Evolutionary conservation across 1,284 basidiomycete species (phyloP).

Genomic region (Trametes versicolor): DNA sequence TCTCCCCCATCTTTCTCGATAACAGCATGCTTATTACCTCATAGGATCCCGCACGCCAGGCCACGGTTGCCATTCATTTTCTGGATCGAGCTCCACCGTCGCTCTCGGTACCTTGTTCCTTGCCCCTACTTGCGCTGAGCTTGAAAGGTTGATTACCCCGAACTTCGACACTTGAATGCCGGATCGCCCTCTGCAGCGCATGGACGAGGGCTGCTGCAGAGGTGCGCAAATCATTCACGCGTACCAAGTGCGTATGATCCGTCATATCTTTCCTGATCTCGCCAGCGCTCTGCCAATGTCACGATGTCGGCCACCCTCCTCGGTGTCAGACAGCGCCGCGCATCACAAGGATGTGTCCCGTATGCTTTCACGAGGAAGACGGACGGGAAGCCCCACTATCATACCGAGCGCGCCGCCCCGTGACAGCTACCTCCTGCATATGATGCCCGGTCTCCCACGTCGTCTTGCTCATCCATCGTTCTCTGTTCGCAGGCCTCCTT

Average conservation of each 20-base stretch:
- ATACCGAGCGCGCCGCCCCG: constrained; percentile 9
- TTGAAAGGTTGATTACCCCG: neutral
- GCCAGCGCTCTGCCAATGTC: no score
- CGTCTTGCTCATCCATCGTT: neutral
- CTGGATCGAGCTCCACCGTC: neutral
- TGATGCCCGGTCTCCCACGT: constrained; percentile 11
- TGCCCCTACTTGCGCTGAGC: neutral
- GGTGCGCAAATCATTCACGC: neutral
- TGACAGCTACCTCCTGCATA: constrained; percentile 4
- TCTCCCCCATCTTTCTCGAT: neutral
- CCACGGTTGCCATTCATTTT: neutral
- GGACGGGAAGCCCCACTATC: constrained; percentile 12
- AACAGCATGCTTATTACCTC: neutral
- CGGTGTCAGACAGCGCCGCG: neutral
- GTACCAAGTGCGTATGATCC: neutral
- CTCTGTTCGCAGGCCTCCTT: constrained; percentile 9
- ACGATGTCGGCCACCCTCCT: neutral
- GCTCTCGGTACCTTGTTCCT: constrained; percentile 4
- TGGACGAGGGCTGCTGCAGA: neutral
- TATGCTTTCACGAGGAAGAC: neutral
- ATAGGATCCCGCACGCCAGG: neutral
- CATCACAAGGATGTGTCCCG: neutral
- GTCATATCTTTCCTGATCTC: no score
- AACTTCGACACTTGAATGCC: constrained; percentile 2
- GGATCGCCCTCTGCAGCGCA: neutral